A percentile compares a stretch with the other conserved stretches of the same genome.
phyloP scores from a whole-genome alignment of 352 stramenopile genomes.

The Phytopythium mirpurense region DNA sequence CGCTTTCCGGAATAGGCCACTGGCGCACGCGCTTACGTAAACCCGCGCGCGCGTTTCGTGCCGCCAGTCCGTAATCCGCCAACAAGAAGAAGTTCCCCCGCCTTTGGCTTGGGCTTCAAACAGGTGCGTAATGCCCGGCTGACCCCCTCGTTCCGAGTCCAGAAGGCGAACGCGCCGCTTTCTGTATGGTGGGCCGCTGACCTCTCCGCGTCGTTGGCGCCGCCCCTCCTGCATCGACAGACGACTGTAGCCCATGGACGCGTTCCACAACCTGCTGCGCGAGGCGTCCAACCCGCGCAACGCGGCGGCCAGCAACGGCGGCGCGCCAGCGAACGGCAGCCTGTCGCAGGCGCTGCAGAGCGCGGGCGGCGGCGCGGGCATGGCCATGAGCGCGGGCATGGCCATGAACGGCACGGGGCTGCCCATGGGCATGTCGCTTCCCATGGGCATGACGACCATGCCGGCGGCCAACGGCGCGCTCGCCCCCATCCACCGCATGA shows the following conservation, averaged over 20 bases:
- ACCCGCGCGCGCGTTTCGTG: constrained; percentile 6
- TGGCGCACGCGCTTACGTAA: constrained; percentile 42
- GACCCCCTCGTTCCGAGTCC: no score
- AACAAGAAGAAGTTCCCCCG: background rate
- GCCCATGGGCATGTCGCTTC: constrained; percentile 62
- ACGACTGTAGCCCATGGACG: constrained; percentile 34
- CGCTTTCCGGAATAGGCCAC: no score
- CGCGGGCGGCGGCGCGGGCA: constrained; percentile 22
- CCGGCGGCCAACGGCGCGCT: constrained; percentile 14
- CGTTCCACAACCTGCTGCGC: constrained; percentile 73
- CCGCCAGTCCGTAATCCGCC: constrained; percentile 29
- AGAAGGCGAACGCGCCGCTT: background rate
- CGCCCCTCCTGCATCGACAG: no score
- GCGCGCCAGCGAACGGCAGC: constrained; percentile 18
- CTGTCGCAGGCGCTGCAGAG: constrained; percentile 33
- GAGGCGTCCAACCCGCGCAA: constrained; percentile 58
- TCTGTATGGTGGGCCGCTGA: no score
- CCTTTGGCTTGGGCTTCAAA: background rate
- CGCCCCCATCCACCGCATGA: constrained; percentile 70
- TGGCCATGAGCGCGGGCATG: constrained; percentile 33
- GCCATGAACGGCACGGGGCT: constrained; percentile 24
- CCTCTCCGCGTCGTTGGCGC: no score
- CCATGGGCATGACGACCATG: constrained; percentile 37
- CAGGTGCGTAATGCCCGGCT: constrained; percentile 6
- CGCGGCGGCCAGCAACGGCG: constrained; percentile 10